Conservation (phyloP, 2,329 filamentous ascomycete genomes). For the Clarireedia hainanense region DNA sequence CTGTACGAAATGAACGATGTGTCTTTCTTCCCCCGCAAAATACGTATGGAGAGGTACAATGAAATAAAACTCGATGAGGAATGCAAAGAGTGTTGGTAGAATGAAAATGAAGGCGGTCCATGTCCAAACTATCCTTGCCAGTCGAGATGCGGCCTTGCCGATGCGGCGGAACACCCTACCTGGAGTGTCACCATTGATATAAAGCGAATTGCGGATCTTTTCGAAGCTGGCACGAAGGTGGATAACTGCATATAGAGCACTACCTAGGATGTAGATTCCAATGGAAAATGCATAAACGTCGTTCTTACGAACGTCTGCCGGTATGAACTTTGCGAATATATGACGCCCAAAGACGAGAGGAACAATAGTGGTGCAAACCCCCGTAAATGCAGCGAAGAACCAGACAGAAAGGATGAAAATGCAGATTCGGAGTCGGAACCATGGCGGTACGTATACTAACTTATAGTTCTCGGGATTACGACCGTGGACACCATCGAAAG, state of each 20-base stretch:
- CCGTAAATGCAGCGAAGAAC: conserved; percentile 84
- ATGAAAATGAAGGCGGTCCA: conserved; percentile 68
- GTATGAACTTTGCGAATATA: conserved; percentile 67
- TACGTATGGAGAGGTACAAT: conserved; percentile 59
- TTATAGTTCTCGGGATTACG: conserved; percentile 39
- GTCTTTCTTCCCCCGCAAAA: conserved; percentile 35
- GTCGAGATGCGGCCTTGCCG: conserved; percentile 10
- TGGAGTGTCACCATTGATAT: conserved; percentile 23
- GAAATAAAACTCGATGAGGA: conserved; percentile 80
- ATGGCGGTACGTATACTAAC: conserved; percentile 74
- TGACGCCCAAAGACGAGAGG: conserved; percentile 78
- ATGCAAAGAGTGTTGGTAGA: conserved; percentile 71
- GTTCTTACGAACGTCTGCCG: conserved; percentile 68
- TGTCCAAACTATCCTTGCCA: conserved; percentile 57
- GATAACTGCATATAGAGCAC: conserved; percentile 52
- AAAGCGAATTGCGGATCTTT: conserved; percentile 23
- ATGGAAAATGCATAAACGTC: conserved; percentile 95
- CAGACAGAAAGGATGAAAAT: conserved; percentile 86
- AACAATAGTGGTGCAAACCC: conserved; percentile 76
- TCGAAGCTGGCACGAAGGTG: conserved; percentile 37
- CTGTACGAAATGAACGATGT: conserved; percentile 81
- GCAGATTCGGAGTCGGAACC: conserved; percentile 72
- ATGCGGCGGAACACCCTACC: conserved; percentile 21
- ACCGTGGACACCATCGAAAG: conserved; percentile 49
- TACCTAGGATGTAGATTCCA: conserved; percentile 74